These are phyloP conservation scores for Karstenula rhodostoma DNA, from an alignment of 2,329 filamentous ascomycete genomes.

Conservation along the genomic window DNA sequence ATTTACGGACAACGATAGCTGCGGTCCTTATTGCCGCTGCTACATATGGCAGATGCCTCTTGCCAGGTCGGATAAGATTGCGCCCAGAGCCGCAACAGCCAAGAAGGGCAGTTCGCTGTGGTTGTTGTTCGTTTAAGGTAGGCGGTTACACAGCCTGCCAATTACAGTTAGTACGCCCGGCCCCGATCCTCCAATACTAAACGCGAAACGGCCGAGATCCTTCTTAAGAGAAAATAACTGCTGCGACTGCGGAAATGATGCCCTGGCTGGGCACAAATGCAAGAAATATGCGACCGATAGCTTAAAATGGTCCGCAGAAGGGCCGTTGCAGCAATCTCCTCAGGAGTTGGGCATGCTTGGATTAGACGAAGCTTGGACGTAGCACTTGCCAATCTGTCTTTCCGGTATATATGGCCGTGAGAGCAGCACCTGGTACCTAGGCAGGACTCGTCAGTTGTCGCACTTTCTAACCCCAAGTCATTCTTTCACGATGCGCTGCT, in stretches of 20 bases:
- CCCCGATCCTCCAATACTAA: not conserved
- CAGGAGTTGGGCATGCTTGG: not conserved
- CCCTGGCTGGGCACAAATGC: slow-evolving; percentile 1
- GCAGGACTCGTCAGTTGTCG: not conserved
- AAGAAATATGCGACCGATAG: not conserved
- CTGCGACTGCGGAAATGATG: slow-evolving; percentile 3
- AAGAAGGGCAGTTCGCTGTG: not conserved
- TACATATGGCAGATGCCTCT: too few relatives aligned
- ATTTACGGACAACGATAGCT: not conserved
- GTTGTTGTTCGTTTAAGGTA: not conserved
- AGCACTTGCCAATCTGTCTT: not conserved
- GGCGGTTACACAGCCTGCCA: not conserved
- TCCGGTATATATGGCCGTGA: not conserved
- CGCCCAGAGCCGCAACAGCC: not conserved
- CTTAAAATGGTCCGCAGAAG: not conserved
- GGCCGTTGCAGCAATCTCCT: slow-evolving; percentile 3
- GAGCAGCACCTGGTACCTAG: not conserved
- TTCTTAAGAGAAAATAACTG: not conserved
- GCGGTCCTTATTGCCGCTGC: not conserved
- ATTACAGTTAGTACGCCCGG: not conserved
- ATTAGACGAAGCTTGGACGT: slow-evolving; percentile 3
- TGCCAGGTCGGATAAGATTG: not conserved
- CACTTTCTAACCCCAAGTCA: slow-evolving; percentile 19
- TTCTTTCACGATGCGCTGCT: slow-evolving; percentile 33
- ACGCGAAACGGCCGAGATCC: not conserved